Percentiles rank a stretch among this genome's conserved stretches.
These are phyloP conservation scores for Coemansia sp. DNA, from an alignment of 192 early-diverging fungal genomes.

Conservation along the genomic window DNA sequence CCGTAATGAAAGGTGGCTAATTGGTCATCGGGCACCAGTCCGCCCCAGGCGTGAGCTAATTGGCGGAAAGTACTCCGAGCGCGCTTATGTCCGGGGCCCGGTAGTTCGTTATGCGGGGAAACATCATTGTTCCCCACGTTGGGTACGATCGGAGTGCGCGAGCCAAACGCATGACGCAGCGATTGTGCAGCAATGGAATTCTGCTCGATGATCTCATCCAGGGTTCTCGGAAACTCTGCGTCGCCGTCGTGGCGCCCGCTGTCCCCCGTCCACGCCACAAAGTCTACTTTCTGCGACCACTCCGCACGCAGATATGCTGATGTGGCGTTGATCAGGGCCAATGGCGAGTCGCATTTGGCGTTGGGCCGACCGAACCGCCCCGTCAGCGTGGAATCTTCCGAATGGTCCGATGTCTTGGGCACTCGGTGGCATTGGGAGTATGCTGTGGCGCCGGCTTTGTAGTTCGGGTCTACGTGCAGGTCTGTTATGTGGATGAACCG, in stretches of 20 bases:
- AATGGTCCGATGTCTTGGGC: slow-evolving; percentile 9
- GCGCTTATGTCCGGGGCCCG: slow-evolving; percentile 44
- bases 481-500: slow-evolving; percentile 75
- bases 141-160: slow-evolving; percentile 24
- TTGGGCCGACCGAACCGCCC: slow-evolving; percentile 62
- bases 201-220: slow-evolving; percentile 63
- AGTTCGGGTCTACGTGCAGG: slow-evolving; percentile 68
- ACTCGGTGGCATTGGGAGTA: slow-evolving; percentile 62
- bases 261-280: slow-evolving; percentile 76
- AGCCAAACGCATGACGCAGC: slow-evolving; percentile 56
- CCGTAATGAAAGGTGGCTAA: slow-evolving; percentile 62
- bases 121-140: slow-evolving; percentile 73
- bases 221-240: slow-evolving; percentile 61
- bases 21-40: slow-evolving; percentile 66
- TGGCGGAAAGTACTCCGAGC: slow-evolving; percentile 57
- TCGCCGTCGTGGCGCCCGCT: slow-evolving; percentile 75
- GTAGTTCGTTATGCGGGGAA: slow-evolving; percentile 69
- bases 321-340: slow-evolving; percentile 59
- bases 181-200: slow-evolving; percentile 56
- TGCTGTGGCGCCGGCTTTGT: slow-evolving; percentile 56
- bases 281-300: slow-evolving; percentile 59
- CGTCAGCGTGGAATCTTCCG: slow-evolving; percentile 5
- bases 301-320: slow-evolving; percentile 56
- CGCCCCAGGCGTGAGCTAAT: slow-evolving; percentile 61
- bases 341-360: slow-evolving; percentile 65